Percentiles rank a stretch among this genome's conserved stretches.
These are phyloP conservation scores for Caryopteris hybrid DNA, from an alignment of 305 asterid species.

Conservation along the genomic window DNA sequence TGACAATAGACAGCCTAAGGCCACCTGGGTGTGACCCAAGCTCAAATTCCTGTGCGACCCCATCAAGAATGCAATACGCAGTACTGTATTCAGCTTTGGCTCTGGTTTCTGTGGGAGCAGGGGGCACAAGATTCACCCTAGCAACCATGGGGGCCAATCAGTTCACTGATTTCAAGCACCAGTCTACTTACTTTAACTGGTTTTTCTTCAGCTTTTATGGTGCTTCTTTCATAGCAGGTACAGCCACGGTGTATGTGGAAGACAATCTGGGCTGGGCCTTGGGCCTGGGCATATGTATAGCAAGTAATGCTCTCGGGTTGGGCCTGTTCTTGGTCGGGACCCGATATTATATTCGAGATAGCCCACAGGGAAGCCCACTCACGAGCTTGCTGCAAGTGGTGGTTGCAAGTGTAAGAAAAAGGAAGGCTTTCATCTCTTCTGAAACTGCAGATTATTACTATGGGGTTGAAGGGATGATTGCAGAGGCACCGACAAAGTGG, in stretches of 20 bases:
- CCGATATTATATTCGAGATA: constrained; percentile 24
- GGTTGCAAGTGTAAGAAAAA: constrained; percentile 39
- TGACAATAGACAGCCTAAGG: constrained; percentile 24
- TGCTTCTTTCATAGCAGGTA: constrained; percentile 13
- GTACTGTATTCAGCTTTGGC: constrained; percentile 33
- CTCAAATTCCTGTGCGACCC: constrained; percentile 20
- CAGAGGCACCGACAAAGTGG: constrained; percentile 18
- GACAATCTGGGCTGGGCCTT: constrained; percentile 29
- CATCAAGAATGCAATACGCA: constrained; percentile 35
- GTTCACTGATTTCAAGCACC: constrained; percentile 28
- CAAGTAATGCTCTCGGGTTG: constrained; percentile 30
- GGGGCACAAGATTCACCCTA: constrained; percentile 40
- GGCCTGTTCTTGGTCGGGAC: constrained; percentile 34
- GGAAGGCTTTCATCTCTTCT: constrained; percentile 17
- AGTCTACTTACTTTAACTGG: constrained; percentile 38
- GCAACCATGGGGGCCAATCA: constrained; percentile 63
- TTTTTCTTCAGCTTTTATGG: constrained; percentile 26
- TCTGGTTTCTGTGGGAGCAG: constrained; percentile 30
- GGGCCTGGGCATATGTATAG: constrained; percentile 21
- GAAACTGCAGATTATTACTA: constrained; percentile 17
- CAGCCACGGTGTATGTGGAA: constrained; percentile 28
- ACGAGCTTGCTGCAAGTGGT: constrained; percentile 33
- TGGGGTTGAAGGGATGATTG: constrained; percentile 1
- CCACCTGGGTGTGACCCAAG: constrained; percentile 24
- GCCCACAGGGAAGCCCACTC: constrained; percentile 40